These are phyloP conservation scores for Candida ipomoeae DNA, from an alignment of 805 yeast species.

Conservation along the genomic window DNA sequence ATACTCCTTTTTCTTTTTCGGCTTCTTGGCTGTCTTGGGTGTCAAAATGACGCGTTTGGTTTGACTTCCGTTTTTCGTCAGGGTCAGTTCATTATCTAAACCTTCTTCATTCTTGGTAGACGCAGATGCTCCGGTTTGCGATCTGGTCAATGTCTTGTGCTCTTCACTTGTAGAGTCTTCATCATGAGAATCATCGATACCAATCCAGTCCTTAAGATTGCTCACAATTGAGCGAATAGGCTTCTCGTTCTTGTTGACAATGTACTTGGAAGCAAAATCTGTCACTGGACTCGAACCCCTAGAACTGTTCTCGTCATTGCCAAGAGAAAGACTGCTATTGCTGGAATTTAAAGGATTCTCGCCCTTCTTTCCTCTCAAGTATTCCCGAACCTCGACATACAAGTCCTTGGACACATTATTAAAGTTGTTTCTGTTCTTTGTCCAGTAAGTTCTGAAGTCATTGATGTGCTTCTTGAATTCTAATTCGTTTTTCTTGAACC, in stretches of 20 bases:
- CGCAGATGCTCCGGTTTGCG: not conserved
- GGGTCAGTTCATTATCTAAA: not conserved
- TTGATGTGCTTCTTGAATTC: conserved; percentile 87
- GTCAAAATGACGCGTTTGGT: conserved; percentile 1
- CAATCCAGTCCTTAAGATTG: conserved; percentile 42
- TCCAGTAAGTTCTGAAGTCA: conserved; percentile 84
- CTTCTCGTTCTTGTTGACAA: conserved; percentile 48
- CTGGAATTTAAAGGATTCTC: conserved; percentile 19
- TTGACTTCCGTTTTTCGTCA: not conserved
- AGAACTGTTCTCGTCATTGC: conserved; percentile 29
- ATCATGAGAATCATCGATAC: conserved; percentile 28
- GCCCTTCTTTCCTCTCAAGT: conserved; percentile 46
- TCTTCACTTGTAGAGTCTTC: conserved; percentile 26
- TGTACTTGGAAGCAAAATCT: conserved; percentile 60
- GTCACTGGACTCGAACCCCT: conserved; percentile 52
- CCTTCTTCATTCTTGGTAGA: not conserved
- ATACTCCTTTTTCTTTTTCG: not conserved
- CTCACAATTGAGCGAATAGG: conserved; percentile 32
- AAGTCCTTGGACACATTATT: conserved; percentile 76
- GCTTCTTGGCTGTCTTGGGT: conserved; percentile 4
- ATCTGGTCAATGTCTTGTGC: conserved; percentile 7
- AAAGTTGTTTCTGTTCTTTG: conserved; percentile 62
- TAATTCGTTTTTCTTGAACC: conserved; percentile 95
- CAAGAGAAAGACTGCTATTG: conserved; percentile 16
- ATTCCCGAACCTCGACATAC: conserved; percentile 80